Base-by-base conservation (phyloP, 768 basidiomycete species). In the Agrocybe pediades region DNA sequence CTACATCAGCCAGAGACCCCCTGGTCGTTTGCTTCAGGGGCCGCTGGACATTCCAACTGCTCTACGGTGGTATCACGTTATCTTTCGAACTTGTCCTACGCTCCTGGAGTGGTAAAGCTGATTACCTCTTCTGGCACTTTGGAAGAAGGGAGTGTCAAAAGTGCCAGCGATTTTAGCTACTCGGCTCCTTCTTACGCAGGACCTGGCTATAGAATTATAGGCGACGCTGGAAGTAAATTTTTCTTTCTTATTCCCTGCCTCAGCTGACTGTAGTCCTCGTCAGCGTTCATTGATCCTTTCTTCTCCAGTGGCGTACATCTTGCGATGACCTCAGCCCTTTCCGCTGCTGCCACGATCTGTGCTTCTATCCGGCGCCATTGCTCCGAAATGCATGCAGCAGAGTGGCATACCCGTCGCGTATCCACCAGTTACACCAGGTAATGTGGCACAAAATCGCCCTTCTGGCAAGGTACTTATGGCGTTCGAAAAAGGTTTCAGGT, bases 231-330 rank as follows among this genome's bases (percentile, higher is more conserved):
- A 59, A 82, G 85, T 85, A 55, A 58, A 16, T 20, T 9, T 21
- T 8, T 46, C n/a, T 3, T 40, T 53, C 39, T 15, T 25, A 16
- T 23, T 33, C 15, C 17, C 40, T 29, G 16, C 25, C 51, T 19
- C 25, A 33, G 42, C 51, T 60, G 30, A 54, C 53, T 11, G 6
- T 33, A 23, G 16, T 30, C 48, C 13, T 13, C n/a, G 33, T 11
- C 26, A 79, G 83, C 84, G 46, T 85, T 86, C 62, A 85, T 86
- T 46, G 83, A 85, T 62, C 84, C 84, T 0, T 84, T 85, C 69
- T 86, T 86, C 63, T 85, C 84, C 2, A 81, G 79, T 54, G 83
- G 84, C 1, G 74, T 86, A n/a, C 84, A 86, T 58, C 74, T 86
- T 17, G 84, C 84, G 16, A 71, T 85, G 65, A 84, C 82, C n/a